Conservation (phyloP, 2,329 filamentous ascomycete species). For the Cladophialophora immunda region DNA sequence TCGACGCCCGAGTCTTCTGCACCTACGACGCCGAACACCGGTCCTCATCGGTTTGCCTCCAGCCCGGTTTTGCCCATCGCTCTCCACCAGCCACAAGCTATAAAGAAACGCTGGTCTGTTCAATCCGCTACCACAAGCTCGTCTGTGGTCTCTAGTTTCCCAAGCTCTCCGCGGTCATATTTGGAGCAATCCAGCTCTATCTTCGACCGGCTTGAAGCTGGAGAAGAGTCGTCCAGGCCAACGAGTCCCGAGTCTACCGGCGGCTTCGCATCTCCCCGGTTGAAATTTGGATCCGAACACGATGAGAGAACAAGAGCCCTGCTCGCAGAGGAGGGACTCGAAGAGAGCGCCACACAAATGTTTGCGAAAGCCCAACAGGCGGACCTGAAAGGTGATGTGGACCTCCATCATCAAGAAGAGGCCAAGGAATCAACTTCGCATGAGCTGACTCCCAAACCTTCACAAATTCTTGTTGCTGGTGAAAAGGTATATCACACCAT, state of each 20-base stretch:
- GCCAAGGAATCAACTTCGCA: constrained; percentile 15
- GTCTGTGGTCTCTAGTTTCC: constrained; percentile 73
- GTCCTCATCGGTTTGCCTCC: constrained; percentile 39
- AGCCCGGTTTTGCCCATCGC: constrained; percentile 49
- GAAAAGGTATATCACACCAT: neutral
- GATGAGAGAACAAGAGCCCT: constrained; percentile 3
- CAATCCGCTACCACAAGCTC: constrained; percentile 69
- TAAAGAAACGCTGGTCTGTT: constrained; percentile 70
- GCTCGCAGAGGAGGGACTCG: constrained; percentile 12
- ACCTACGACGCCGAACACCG: constrained; percentile 48
- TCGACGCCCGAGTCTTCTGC: constrained; percentile 37
- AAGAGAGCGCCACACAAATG: neutral
- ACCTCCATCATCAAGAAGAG: constrained; percentile 1
- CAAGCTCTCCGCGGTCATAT: constrained; percentile 80
- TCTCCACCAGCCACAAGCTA: constrained; percentile 60
- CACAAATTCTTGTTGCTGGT: constrained; percentile 28
- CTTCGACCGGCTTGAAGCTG: constrained; percentile 76
- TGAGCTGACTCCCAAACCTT: constrained; percentile 37
- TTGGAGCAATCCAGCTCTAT: constrained; percentile 74
- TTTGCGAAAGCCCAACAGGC: neutral
- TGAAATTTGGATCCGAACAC: constrained; percentile 52
- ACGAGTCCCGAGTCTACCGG: constrained; percentile 80
- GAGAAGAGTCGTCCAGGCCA: constrained; percentile 74
- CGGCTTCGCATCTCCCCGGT: constrained; percentile 68
- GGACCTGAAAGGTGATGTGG: neutral